Base-by-base conservation (phyloP, 305 asterid genomes). In the Solanum hybrid region DNA sequence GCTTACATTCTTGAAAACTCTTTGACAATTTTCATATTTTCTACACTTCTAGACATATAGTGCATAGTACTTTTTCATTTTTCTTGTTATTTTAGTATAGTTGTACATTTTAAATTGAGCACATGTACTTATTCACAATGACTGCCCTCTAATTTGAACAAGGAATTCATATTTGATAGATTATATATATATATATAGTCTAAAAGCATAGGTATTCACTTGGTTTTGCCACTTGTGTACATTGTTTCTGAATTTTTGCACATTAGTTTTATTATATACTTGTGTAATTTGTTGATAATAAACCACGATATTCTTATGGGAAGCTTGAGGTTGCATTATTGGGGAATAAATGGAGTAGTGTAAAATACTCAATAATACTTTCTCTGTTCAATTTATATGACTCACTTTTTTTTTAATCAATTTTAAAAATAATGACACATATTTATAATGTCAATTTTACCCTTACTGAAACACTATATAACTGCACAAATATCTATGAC, bases 131-230 rank as follows among this genome's bases (percentile, higher is more conserved):
- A 17, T 27, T 45, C 29, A 82, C 27, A 29, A 82, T 82, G 5
- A 2, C 87, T 82, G 40, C 87, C 73, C 73, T 45, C 87, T 82
- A 29, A 82, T 45, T 82, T 82, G 40, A 82, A 82, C 87, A 82
- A 82, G 73, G 10, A 82, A 45, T 17, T 82, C 19, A 84, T 45
- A 40, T 29, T 35, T 22, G 31, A 78, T 78, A 24, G 31, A 66
- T 22, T 26, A 10, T 69, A 80, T 14, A 34, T 34, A 34, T 34
- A 34, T 34, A 34, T 34, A 34, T 34, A 34, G 72, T 29, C 29
- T 45, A 82, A 82, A 82, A 82, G 72, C 27, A 29, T 26, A 45
- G 38, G 6, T 27, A 82, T 82, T 82, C 87, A 45, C 73, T 7
- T 45, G 14, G 72, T 82, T 82, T 45, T 42, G 87, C 87, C 38